Evolutionary conservation across 768 basidiomycete genomes (phyloP).

Genomic region (Lactifluus hygrophoroides): DNA sequence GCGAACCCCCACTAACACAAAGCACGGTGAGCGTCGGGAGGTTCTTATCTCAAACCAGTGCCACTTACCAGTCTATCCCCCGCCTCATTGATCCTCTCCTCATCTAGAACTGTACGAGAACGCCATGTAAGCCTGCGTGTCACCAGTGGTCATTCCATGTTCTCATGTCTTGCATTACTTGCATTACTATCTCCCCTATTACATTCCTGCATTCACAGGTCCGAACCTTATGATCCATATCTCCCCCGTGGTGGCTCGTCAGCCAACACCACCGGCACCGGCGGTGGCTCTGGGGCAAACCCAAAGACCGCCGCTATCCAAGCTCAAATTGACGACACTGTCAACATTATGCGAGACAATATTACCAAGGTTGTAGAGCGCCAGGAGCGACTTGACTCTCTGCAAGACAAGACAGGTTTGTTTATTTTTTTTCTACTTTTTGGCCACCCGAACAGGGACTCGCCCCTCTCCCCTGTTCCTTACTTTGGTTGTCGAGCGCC

Average conservation of each 20-base stretch:
- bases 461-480: not conserved
- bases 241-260: conserved; percentile 76
- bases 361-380: conserved; percentile 93
- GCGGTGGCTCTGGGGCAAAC: conserved; percentile 40
- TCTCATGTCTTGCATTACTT: conserved; percentile 10
- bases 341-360: conserved; percentile 96
- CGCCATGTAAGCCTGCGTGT: conserved; percentile 14
- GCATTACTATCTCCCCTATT: conserved; percentile 16
- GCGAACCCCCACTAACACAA: not conserved
- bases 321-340: conserved; percentile 94
- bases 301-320: conserved; percentile 93
- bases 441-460: not conserved
- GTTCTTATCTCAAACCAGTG: not conserved
- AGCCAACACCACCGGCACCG: conserved; percentile 40
- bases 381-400: conserved; percentile 85
- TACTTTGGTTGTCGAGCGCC: not conserved
- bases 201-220: conserved; percentile 44
- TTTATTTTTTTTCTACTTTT: conserved; percentile 16
- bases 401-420: conserved; percentile 98
- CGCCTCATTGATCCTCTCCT: not conserved
- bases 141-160: conserved; percentile 1
- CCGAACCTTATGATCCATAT: conserved; percentile 98
- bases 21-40: conserved; percentile 14
- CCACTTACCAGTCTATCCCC: not conserved
- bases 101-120: conserved; percentile 9